Conservation (phyloP, 2,329 filamentous ascomycete genomes). For the Colletotrichum sp. region DNA sequence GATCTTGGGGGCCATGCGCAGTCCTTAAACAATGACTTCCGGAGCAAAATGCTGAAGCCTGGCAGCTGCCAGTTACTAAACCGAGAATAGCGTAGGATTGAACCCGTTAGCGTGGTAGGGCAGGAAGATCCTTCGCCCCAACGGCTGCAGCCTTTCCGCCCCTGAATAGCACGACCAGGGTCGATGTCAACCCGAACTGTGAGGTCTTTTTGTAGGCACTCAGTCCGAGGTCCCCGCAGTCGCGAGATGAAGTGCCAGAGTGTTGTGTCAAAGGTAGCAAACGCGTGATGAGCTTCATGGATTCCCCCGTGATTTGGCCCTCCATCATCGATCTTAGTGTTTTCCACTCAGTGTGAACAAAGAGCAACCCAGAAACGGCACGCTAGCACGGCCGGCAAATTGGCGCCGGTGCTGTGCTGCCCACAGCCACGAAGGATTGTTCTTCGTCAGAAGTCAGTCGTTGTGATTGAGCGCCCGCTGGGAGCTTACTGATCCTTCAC, state of each 20-base stretch:
- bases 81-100: background rate
- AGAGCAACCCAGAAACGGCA: background rate
- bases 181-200: background rate
- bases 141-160: background rate
- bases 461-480: background rate
- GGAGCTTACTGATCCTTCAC: background rate
- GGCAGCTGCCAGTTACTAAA: background rate
- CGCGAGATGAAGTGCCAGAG: background rate
- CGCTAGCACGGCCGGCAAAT: background rate
- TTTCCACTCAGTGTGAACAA: background rate
- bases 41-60: background rate
- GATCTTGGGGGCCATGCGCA: background rate
- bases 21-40: background rate
- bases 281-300: background rate
- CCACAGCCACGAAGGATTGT: background rate
- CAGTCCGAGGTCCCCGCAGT: background rate
- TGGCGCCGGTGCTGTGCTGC: background rate
- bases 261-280: background rate
- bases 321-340: background rate
- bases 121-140: background rate
- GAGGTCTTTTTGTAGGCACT: background rate
- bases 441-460: background rate
- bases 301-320: background rate
- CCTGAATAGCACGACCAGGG: background rate
- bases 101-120: constrained; percentile 3